Evolutionary conservation across 116 monocot species (phyloP).

Genomic region (Phalaenopsis hybrid): DNA sequence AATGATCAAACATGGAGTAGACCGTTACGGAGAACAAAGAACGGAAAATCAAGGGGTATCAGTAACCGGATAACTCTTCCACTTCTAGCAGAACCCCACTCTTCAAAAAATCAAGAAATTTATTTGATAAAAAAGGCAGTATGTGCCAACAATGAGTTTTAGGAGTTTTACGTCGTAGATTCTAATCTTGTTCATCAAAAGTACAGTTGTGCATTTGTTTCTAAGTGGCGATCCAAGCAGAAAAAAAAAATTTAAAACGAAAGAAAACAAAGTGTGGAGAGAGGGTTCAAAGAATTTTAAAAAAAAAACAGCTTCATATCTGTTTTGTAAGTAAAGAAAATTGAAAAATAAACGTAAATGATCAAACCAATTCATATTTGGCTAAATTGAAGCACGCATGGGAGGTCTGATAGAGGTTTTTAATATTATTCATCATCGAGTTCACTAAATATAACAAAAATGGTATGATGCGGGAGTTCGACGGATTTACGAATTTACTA

Average conservation of each 20-base stretch:
- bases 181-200: not conserved
- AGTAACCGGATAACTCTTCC: not conserved
- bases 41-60: not conserved
- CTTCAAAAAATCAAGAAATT: not conserved
- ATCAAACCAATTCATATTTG: not conserved
- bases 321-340: not conserved
- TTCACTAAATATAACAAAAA: too few relatives aligned
- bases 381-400: not conserved
- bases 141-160: too few relatives aligned
- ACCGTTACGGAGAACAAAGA: not conserved
- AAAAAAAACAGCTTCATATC: not conserved
- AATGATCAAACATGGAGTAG: not conserved
- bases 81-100: not conserved
- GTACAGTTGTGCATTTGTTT: not conserved
- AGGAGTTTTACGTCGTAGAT: not conserved
- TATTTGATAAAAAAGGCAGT: not conserved
- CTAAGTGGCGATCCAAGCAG: not conserved
- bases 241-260: not conserved
- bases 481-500: too few relatives aligned
- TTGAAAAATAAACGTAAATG: not conserved
- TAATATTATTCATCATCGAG: too few relatives aligned
- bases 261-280: not conserved
- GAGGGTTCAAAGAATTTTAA: not conserved
- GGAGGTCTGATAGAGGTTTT: too few relatives aligned
- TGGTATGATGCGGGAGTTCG: too few relatives aligned